Evolutionary conservation across 2,329 filamentous ascomycete genomes (phyloP), one percentile per base, ranked within the genome.

Genomic region (Trichoderma sp.): DNA sequence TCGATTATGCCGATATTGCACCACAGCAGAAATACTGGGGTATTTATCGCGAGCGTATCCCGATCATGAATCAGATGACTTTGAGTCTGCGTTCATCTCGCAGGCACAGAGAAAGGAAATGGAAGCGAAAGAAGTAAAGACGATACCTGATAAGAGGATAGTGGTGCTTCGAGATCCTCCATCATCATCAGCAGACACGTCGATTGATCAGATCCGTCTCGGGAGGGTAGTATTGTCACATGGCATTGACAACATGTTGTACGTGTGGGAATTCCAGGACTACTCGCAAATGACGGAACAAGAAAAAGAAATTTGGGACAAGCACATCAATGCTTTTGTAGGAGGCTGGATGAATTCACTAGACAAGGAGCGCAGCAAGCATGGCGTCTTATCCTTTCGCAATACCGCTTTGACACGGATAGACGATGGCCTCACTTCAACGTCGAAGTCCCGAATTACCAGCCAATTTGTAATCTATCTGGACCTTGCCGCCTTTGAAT

Each of bases 331-430:
- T 50, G 1, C 0, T 4, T 50, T 20, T 50, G 43, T 50, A 9
- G 12, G n/a, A 1, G 43, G 43, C 9, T 50, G 43, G 43, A 50
- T 50, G 43, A 0, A 12, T 20, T 50, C n/a, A 12, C n/a, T 50
- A 4, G 43, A 50, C n/a, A 50, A 20, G n/a, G 43, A 66, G 17
- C 63, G 63, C 26, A 55, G 50, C 63, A 66, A 66, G 28, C 63
- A 66, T n/a, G 63, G 63, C 26, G 13, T 66, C 13, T 28, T 66
- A 26, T 66, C 47, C 28, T 66, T 66, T 55, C 63, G 63, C 39
- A 55, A 66, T 15, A 30, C 20, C 11, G 43, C 7, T 5, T 50
- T 26, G 12, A 34, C 43, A 28, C 15, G 13, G 0, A 36, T 34
- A n/a, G 13, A 20, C 28, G 17, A 53, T 2, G 32, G 1, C 7